A percentile compares a stretch with the other conserved stretches of the same genome.
These are phyloP conservation scores for Termitomyces sp. DNA, from an alignment of 1,284 basidiomycete species.

Conservation along the genomic window DNA sequence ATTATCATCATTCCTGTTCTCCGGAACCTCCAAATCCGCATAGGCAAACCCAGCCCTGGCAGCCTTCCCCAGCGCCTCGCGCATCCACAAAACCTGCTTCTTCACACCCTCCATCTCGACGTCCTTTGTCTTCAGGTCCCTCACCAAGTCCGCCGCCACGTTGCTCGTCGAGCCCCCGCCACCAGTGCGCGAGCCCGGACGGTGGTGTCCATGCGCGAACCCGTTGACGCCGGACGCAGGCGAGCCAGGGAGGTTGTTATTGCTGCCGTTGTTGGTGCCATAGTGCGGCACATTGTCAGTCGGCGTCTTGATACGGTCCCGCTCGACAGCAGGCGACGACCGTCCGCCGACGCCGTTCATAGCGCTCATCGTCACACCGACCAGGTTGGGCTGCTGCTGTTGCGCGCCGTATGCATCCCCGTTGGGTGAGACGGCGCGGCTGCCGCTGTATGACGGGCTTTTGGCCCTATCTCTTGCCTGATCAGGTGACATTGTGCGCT, in stretches of 20 bases:
- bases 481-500: conserved; percentile 50
- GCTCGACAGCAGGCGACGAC: conserved; percentile 32
- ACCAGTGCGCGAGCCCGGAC: conserved; percentile 34
- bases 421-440: conserved; percentile 57
- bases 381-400: conserved; percentile 45
- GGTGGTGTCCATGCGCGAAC: conserved; percentile 26
- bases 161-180: conserved; percentile 60
- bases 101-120: conserved; percentile 74
- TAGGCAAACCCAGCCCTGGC: conserved; percentile 79
- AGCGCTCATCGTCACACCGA: conserved; percentile 43
- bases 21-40: conserved; percentile 44
- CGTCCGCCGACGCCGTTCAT: conserved; percentile 39
- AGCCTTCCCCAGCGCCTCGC: conserved; percentile 75
- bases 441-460: conserved; percentile 50
- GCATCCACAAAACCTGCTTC: conserved; percentile 85
- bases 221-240: conserved; percentile 55
- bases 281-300: conserved; percentile 36
- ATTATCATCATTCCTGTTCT: conserved; percentile 38
- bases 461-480: conserved; percentile 41
- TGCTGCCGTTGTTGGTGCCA: conserved; percentile 1
- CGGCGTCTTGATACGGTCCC: conserved; percentile 45
- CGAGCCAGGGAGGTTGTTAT: conserved; percentile 40
- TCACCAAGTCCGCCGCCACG: conserved; percentile 67
- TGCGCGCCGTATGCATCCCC: conserved; percentile 26
- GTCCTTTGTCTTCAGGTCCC: conserved; percentile 78